phyloP scores from a whole-genome alignment of 345 rosid species.

The Ceriops decandra region DNA sequence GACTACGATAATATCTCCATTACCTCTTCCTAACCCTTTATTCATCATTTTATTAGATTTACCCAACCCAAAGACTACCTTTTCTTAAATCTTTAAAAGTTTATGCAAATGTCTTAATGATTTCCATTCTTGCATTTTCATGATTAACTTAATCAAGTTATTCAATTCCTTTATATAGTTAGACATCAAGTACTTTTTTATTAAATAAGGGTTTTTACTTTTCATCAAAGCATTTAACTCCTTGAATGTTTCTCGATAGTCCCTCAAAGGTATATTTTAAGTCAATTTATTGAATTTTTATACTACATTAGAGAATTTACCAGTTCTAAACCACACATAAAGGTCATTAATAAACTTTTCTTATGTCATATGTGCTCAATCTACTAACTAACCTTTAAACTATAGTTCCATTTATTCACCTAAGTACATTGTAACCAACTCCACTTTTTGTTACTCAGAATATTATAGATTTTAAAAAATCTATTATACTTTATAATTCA shows the following conservation, averaged over 20 bases:
- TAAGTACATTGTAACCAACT: background rate
- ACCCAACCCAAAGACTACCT: too few species aligned
- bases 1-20: too few species aligned
- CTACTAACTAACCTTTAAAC: background rate
- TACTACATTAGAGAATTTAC: background rate
- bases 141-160: too few species aligned
- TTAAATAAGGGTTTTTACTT: too few species aligned
- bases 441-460: background rate
- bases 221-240: background rate
- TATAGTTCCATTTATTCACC: background rate
- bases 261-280: background rate
- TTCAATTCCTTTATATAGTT: too few species aligned
- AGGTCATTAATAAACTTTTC: background rate
- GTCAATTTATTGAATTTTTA: background rate
- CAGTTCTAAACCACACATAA: background rate
- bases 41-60: too few species aligned
- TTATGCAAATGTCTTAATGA: too few species aligned
- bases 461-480: background rate
- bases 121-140: too few species aligned
- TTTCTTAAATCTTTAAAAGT: too few species aligned
- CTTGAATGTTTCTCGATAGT: background rate
- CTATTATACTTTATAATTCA: background rate
- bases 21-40: too few species aligned
- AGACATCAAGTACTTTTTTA: too few species aligned
- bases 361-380: background rate